A percentile compares a stretch with the other conserved stretches of the same genome.
phyloP scores from a whole-genome alignment of 2,329 filamentous ascomycete species.

The Fusarium napiforme region DNA sequence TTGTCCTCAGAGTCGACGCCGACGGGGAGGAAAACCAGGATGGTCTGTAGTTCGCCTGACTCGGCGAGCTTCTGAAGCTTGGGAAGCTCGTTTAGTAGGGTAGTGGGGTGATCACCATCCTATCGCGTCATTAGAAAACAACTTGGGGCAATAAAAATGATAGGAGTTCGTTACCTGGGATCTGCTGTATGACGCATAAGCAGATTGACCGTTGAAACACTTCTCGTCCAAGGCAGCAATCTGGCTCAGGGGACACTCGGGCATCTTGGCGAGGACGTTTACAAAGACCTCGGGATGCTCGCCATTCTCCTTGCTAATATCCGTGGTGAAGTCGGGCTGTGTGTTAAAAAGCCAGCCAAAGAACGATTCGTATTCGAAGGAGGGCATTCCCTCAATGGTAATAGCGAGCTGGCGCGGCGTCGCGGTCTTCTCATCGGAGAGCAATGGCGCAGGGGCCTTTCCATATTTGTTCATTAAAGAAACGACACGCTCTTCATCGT shows the following conservation, averaged over 20 bases:
- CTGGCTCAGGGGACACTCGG: conserved; percentile 53
- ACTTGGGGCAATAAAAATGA: background rate
- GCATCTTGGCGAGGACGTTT: conserved; percentile 50
- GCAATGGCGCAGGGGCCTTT: conserved; percentile 61
- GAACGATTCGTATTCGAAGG: conserved; percentile 56
- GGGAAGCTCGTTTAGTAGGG: conserved; percentile 57
- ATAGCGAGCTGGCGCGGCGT: conserved; percentile 67
- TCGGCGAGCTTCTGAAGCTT: conserved; percentile 59
- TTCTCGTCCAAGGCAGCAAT: conserved; percentile 55
- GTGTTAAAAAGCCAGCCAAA: conserved; percentile 52
- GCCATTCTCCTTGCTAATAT: conserved; percentile 57
- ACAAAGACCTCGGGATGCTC: conserved; percentile 55
- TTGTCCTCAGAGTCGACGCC: conserved; percentile 53
- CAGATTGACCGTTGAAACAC: conserved; percentile 59
- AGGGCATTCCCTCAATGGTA: conserved; percentile 66
- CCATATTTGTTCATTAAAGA: conserved; percentile 70
- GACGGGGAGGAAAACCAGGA: conserved; percentile 66
- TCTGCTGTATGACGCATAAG: conserved; percentile 57
- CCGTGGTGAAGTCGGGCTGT: conserved; percentile 61
- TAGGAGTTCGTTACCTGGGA: conserved; percentile 51
- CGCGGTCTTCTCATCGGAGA: conserved; percentile 51
- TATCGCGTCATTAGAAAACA: conserved; percentile 36
- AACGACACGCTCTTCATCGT: conserved; percentile 61
- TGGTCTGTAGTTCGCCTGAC: conserved; percentile 65
- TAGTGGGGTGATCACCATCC: conserved; percentile 55